These are phyloP conservation scores for Pleurozium schreberi DNA, from an alignment of 225 moss, liverwort and hornwort genomes.

Conservation along the genomic window DNA sequence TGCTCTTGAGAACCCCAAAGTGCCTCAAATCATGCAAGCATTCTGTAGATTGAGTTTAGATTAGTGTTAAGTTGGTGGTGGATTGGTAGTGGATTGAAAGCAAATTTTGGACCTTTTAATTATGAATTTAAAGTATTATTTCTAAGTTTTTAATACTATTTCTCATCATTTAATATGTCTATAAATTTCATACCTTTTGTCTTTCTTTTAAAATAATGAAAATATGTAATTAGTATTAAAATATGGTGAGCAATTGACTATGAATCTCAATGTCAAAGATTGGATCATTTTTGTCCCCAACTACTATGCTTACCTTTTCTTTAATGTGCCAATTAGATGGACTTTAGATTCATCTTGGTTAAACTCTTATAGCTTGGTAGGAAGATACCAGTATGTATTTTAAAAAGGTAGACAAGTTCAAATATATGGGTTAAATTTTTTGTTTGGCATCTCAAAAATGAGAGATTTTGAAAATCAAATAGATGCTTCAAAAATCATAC, in stretches of 20 bases:
- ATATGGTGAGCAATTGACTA: neutral
- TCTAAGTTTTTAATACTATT: neutral
- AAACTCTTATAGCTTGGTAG: too few species aligned
- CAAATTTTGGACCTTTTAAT: neutral
- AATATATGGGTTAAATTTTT: neutral
- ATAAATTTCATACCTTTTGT: neutral
- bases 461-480: neutral
- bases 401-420: neutral
- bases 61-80: neutral
- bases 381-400: accelerated
- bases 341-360: neutral
- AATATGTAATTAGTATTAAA: neutral
- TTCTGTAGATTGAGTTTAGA: neutral
- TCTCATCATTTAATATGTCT: neutral
- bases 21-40: neutral
- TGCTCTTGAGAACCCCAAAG: neutral
- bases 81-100: neutral
- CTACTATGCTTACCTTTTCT: neutral
- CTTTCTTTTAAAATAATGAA: neutral
- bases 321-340: neutral
- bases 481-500: neutral
- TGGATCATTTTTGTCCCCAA: neutral
- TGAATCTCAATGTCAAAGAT: too few species aligned
- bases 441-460: neutral
- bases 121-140: neutral